Percentiles rank a stretch among this genome's conserved stretches.
phyloP scores from a whole-genome alignment of 192 early-diverging fungal genomes.

The Rhizophlyctis rosea region DNA sequence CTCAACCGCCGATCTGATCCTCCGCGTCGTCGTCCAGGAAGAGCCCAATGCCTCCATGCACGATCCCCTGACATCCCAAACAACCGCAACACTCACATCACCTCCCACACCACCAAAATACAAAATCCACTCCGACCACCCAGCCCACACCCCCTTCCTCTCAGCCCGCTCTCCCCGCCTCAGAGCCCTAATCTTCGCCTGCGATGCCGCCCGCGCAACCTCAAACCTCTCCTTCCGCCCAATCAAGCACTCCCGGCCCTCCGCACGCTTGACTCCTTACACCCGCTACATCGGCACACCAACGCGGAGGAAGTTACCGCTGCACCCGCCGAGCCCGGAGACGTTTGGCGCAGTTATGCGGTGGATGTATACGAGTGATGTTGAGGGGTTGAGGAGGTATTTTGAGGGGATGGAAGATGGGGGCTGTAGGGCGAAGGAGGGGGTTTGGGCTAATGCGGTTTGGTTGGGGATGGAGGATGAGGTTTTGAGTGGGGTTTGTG shows the following conservation, averaged over 20 bases:
- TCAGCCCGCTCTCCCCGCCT: background rate
- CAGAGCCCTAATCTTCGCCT: background rate
- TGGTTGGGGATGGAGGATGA: background rate
- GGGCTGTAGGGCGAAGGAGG: background rate
- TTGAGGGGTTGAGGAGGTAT: background rate
- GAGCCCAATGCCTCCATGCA: background rate
- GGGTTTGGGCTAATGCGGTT: background rate
- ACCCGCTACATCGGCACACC: background rate
- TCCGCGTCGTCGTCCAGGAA: background rate
- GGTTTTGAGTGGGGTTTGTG: background rate
- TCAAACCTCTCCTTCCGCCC: background rate
- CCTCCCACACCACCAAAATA: background rate
- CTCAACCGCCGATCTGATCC: background rate
- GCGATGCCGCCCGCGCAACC: background rate
- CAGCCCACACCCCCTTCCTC: background rate
- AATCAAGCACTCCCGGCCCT: no score
- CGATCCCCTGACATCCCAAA: no score
- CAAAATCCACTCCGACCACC: background rate
- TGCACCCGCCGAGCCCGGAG: conserved; percentile 1
- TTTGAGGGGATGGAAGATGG: background rate
- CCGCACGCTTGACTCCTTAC: background rate
- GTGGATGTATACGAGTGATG: background rate
- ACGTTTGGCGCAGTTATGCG: background rate
- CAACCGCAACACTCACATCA: background rate
- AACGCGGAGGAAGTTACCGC: background rate